Evolutionary conservation across 129 eudicot species (phyloP).

Genomic region (Flaveria sonorensis): DNA sequence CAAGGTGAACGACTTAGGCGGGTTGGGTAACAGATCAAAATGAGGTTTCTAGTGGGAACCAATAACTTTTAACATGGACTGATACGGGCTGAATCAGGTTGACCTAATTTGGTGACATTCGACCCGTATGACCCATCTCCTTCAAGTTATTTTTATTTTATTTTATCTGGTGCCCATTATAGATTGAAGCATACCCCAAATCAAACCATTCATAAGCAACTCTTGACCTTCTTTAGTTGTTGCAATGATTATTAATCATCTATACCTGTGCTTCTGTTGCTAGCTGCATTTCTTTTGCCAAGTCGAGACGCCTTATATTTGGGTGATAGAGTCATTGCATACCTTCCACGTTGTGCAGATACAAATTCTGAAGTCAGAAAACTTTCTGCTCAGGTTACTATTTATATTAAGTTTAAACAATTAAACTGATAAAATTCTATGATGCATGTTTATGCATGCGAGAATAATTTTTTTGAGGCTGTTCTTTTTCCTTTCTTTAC

Average conservation of each 20-base stretch:
- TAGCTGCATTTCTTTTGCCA: constrained; percentile 91
- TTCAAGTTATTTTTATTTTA: not conserved
- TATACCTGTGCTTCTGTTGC: constrained; percentile 20
- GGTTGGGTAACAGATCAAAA: not conserved
- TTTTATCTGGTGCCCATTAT: not conserved
- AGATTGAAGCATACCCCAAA: not conserved
- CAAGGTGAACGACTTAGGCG: not conserved
- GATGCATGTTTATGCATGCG: not conserved
- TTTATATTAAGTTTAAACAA: not conserved
- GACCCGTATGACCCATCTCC: not conserved
- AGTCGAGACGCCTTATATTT: constrained; percentile 88
- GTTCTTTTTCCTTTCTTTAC: constrained; percentile 26
- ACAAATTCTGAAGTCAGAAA: constrained; percentile 91
- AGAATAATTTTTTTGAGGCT: not conserved
- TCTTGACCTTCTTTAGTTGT: not conserved
- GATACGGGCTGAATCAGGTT: not conserved
- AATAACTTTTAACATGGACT: not conserved
- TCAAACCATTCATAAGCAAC: not conserved
- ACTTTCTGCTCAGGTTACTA: constrained; percentile 76
- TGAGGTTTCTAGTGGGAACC: not conserved
- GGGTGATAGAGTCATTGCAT: constrained; percentile 83
- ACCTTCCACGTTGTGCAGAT: constrained; percentile 97
- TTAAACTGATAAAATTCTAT: not conserved
- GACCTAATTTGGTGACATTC: constrained; percentile 3
- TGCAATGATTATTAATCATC: constrained; percentile 4